phyloP scores from a whole-genome alignment of 1,284 basidiomycete species.

The Bjerkandera adusta region DNA sequence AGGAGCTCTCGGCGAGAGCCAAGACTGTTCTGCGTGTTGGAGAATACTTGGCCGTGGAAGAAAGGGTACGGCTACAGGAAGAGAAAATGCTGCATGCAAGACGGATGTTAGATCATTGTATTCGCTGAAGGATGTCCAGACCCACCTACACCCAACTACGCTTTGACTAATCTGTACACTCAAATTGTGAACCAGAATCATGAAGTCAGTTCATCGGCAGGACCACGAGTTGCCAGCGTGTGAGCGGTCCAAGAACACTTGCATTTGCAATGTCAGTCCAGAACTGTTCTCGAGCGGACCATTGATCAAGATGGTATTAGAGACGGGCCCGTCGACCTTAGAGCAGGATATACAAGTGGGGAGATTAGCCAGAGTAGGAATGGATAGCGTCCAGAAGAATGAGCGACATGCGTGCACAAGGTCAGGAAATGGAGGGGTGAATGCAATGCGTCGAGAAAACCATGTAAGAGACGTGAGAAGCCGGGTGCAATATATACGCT shows the following conservation, averaged over 20 bases:
- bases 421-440: background rate
- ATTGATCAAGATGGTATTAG: constrained; percentile 4
- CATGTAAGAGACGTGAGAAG: background rate
- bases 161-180: too few species aligned
- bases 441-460: background rate
- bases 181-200: background rate
- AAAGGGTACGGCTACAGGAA: background rate
- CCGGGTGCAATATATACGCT: background rate
- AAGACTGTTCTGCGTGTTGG: constrained; percentile 1
- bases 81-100: constrained; percentile 1
- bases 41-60: constrained; percentile 4
- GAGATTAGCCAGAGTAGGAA: background rate
- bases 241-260: too few species aligned
- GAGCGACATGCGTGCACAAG: background rate
- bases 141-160: too few species aligned
- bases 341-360: constrained; percentile 3
- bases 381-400: background rate
- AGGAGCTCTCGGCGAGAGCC: background rate
- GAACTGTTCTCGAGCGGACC: too few species aligned
- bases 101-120: background rate
- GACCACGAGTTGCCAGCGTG: background rate
- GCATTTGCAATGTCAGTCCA: too few species aligned
- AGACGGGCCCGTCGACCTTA: constrained; percentile 1
- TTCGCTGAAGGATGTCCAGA: too few species aligned
- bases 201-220: background rate